phyloP scores from a whole-genome alignment of 306 rosid species.

The Quercus parvula region DNA sequence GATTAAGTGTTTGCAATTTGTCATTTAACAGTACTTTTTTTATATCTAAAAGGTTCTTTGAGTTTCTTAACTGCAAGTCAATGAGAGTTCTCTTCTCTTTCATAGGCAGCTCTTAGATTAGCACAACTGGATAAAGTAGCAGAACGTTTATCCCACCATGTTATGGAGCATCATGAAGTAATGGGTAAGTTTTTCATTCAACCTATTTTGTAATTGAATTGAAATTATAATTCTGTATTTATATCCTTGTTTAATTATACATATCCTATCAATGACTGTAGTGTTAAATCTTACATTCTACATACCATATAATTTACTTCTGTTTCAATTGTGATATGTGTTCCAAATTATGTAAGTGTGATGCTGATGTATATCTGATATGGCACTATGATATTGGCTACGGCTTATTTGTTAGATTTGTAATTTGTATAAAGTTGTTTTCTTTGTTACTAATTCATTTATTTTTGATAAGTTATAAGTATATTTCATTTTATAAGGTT shows the following conservation, averaged over 20 bases:
- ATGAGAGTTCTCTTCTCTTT: conserved; percentile 3
- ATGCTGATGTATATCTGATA: neutral
- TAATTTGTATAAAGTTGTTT: too few relatives aligned
- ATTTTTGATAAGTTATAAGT: neutral
- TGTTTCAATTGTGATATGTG: neutral
- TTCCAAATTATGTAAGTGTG: neutral
- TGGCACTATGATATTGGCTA: neutral
- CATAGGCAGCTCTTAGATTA: conserved; percentile 85
- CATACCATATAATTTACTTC: neutral
- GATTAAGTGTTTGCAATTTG: neutral
- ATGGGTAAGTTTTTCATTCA: conserved; percentile 70
- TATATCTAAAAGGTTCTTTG: neutral
- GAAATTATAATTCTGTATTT: neutral
- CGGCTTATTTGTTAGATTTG: neutral
- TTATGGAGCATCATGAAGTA: conserved; percentile 98
- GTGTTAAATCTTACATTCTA: neutral
- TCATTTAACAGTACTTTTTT: neutral
- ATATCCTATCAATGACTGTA: neutral
- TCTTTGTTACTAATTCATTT: too few relatives aligned
- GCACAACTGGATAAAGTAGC: conserved; percentile 91
- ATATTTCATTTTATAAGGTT: neutral
- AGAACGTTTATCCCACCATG: conserved; percentile 78
- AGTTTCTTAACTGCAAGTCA: neutral
- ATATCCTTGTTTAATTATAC: neutral
- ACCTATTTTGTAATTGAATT: neutral